These are phyloP conservation scores for Diaporthe capsici DNA, from an alignment of 2,329 filamentous ascomycete species.

Conservation along the genomic window DNA sequence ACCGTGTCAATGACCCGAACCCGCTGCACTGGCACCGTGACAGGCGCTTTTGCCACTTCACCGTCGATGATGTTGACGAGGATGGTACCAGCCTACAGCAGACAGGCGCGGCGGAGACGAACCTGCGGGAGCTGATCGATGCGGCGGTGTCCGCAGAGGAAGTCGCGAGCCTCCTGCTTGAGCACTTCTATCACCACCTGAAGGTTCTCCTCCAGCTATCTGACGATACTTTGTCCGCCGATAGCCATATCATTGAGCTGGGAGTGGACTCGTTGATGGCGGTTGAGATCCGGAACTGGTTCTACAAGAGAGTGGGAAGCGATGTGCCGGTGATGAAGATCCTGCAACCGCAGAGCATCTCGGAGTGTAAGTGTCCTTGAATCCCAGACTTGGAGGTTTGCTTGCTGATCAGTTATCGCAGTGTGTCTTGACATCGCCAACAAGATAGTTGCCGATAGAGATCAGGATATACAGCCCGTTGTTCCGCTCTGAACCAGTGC, in stretches of 20 bases:
- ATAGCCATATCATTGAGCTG: conserved; percentile 53
- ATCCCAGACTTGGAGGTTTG: neutral
- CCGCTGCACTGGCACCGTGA: conserved; percentile 60
- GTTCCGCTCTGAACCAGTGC: neutral
- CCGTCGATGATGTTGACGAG: conserved; percentile 41
- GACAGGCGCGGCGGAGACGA: conserved; percentile 39
- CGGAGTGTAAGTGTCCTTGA: conserved; percentile 21
- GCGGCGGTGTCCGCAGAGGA: conserved; percentile 43
- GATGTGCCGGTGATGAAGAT: conserved; percentile 64
- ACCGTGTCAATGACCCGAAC: conserved; percentile 47
- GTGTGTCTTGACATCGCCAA: conserved; percentile 34
- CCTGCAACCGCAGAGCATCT: conserved; percentile 51
- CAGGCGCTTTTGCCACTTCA: conserved; percentile 59
- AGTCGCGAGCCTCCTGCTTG: conserved; percentile 47
- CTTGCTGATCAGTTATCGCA: neutral
- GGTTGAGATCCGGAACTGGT: conserved; percentile 61
- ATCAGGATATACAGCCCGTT: neutral
- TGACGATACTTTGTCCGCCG: conserved; percentile 48
- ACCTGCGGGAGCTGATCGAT: conserved; percentile 50
- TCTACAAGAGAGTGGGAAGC: conserved; percentile 56
- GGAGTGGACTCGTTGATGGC: conserved; percentile 59
- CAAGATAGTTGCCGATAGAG: conserved; percentile 25
- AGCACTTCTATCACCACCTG: conserved; percentile 49
- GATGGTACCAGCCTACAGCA: conserved; percentile 21
- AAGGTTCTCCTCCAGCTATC: conserved; percentile 51